Evolutionary conservation across 1,284 basidiomycete genomes (phyloP), one percentile per base, ranked within the genome.

Genomic region (Sparassis latifolia): DNA sequence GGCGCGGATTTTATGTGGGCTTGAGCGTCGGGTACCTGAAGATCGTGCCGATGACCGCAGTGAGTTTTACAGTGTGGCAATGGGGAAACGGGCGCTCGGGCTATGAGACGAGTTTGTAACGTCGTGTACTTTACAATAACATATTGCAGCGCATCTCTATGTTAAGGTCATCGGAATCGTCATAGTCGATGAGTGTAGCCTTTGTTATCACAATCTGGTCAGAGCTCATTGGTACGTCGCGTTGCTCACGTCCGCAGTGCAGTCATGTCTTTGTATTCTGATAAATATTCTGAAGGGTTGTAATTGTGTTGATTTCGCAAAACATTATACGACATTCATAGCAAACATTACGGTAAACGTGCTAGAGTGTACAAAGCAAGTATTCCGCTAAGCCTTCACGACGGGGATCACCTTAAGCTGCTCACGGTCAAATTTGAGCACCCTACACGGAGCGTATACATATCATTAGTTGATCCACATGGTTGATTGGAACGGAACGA

Each of bases 41-140:
- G 74, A 86, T 97, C n/a, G 79, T 98, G 48, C 96, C 96, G 10
- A 97, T 98, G 94, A 97, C 90, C 10, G 87, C 88, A 50, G 82
- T 90, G 49, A 87, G 83, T 65, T 92, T 81, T 61, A 74, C 84
- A 33, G 82, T 82, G 30, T 91, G 89, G 89, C 84, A 89, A 66
- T 75, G 78, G 53, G 79, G 60, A 89, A 88, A 69, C 69, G 78
- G 45, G 47, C 82, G 38, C 66, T 90, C 47, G 76, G 74, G 52
- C 71, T 84, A 3, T 67, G 62, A 57, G 20, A 1, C 20, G 20
- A 20, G 20, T 20, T 20, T 20, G 20, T 20, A 1, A 20, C 20
- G 20, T 20, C 20, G 20, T 20, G 20, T 20, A 20, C 20, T 20
- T 20, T 20, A 20, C 20, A 20, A 20, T 20, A 20, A 1, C 20